A percentile compares a stretch with the other conserved stretches of the same genome.
Conservation (phyloP, 2,329 filamentous ascomycete species). For the Neonectria hederae region DNA sequence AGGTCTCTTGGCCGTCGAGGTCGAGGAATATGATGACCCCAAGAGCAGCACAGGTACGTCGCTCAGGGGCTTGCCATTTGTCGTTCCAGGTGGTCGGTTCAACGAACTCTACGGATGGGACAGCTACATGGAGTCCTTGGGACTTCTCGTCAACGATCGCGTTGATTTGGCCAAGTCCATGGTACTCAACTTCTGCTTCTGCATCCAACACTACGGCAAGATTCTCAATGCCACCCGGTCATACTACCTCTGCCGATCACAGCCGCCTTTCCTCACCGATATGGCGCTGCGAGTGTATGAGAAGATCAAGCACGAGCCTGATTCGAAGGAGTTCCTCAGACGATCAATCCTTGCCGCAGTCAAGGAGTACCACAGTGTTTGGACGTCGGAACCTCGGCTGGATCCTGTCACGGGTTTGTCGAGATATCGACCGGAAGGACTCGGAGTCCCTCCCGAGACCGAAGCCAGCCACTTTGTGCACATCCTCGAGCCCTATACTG, state of each 20-base stretch:
- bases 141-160: conserved; percentile 84
- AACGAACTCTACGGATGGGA: conserved; percentile 99
- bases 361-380: conserved; percentile 94
- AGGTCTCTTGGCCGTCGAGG: conserved; percentile 87
- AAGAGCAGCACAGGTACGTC: conserved; percentile 69
- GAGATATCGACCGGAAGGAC: conserved; percentile 83
- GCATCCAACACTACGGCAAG: conserved; percentile 97
- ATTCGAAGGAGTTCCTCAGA: conserved; percentile 81
- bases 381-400: conserved; percentile 80
- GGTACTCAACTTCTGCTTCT: conserved; percentile 97
- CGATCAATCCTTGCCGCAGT: conserved; percentile 88
- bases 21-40: conserved; percentile 78
- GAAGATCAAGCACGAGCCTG: conserved; percentile 86
- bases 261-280: conserved; percentile 96
- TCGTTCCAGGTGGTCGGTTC: conserved; percentile 97
- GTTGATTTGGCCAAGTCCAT: conserved; percentile 91
- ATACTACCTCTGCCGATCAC: conserved; percentile 93
- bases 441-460: conserved; percentile 90
- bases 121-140: conserved; percentile 97
- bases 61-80: conserved; percentile 85
- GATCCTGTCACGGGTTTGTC: conserved; percentile 83
- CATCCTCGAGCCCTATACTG: conserved; percentile 80
- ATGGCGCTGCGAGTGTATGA: conserved; percentile 96
- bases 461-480: conserved; percentile 89
- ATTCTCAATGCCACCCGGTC: conserved; percentile 96